Percentiles rank a stretch among this genome's conserved stretches.
Evolutionary conservation across 2,329 filamentous ascomycete genomes (phyloP).

Genomic region (Colletotrichum lupini): DNA sequence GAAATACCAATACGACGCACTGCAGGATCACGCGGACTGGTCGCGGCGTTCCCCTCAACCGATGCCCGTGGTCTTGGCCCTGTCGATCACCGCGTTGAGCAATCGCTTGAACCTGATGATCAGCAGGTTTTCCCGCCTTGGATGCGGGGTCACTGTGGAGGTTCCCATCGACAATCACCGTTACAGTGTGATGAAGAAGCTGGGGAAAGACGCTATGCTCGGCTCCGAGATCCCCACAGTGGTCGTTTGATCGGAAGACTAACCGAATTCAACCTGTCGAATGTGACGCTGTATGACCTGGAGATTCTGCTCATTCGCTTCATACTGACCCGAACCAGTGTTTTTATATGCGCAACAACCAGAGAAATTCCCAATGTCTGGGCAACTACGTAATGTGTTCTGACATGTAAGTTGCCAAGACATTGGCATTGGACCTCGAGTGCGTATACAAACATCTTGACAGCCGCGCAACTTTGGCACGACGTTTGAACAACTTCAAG

Average conservation of each 20-base stretch:
- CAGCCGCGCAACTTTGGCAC: background rate
- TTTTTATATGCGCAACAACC: background rate
- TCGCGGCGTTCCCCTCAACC: background rate
- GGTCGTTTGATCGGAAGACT: background rate
- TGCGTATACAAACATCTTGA: background rate
- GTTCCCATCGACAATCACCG: background rate
- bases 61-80: background rate
- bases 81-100: background rate
- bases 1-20: background rate
- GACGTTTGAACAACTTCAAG: background rate
- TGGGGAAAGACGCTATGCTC: background rate
- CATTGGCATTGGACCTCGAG: background rate
- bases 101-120: background rate
- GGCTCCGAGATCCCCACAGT: conserved; percentile 12
- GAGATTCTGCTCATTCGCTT: background rate
- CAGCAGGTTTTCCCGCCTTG: background rate
- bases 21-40: background rate
- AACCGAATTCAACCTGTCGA: background rate
- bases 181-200: background rate
- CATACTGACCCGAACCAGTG: background rate
- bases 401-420: background rate
- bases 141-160: background rate
- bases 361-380: background rate
- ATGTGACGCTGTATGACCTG: background rate
- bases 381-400: conserved; percentile 3